Evolutionary conservation across 2,329 filamentous ascomycete genomes (phyloP), one percentile per base, ranked within the genome.

Genomic region (Xylaria hypoxylon): DNA sequence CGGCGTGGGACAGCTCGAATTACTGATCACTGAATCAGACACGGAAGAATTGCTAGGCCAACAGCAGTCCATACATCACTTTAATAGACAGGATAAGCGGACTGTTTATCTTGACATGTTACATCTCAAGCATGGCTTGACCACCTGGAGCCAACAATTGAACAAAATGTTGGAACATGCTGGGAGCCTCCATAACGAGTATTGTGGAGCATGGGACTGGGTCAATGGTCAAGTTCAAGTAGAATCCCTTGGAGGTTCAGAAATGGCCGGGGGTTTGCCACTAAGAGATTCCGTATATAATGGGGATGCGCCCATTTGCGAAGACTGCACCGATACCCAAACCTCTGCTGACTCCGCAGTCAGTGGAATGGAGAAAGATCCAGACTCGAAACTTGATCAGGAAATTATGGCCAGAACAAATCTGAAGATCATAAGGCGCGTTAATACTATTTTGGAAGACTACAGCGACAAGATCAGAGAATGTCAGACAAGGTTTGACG

Each of bases 381-480:
- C 1, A n/a, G 7, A 17, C n/a, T 42, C 13, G 1, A 19, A 33
- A 2, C 2, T 17, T 26, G 5, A 10, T 38, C 48, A 50, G 40
- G 44, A 48, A 5, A 24, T 1, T 6, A 35, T 59, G 33, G 6
- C 19, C 5, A 47, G 15, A 4, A 40, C 48, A 17, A 40, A 48
- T 19, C 0, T 1, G 6, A 53, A 11, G 22, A 64, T 59, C 5
- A 44, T 35, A 7, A 19, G 19, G 33, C 47, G 62, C 15, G 8
- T 64, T 33, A 0, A 67, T 70, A 31, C 65, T 72, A n/a, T 73
- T n/a, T 69, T 70, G 13, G 66, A 74, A 11, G 75, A 78, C 48
- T 78, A 74, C n/a, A 71, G 74, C 13, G 75, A 76, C 3, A 76
- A 75, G 52, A 75, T 76, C 7, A 63, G 73, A 31, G 74, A 77